phyloP scores from a whole-genome alignment of 2,329 filamentous ascomycete genomes.

The Fusarium setosum region DNA sequence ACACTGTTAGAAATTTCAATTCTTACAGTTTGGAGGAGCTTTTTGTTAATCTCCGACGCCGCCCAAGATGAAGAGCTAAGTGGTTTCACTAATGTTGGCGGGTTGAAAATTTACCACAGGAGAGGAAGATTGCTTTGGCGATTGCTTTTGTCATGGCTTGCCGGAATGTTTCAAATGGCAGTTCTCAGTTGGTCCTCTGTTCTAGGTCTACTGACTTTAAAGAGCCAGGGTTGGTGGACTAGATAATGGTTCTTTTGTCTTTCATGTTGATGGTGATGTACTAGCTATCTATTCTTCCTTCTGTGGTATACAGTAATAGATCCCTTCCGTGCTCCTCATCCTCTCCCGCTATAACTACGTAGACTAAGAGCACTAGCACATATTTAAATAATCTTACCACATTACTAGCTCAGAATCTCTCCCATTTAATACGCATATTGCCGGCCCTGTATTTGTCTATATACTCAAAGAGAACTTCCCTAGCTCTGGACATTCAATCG shows the following conservation, averaged over 20 bases:
- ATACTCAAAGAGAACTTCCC: too few species aligned
- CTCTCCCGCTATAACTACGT: too few species aligned
- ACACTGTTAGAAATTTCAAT: conserved; percentile 5
- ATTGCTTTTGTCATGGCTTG: conserved; percentile 3
- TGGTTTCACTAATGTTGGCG: not conserved
- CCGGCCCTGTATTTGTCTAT: too few species aligned
- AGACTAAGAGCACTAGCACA: too few species aligned
- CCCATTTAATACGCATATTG: too few species aligned
- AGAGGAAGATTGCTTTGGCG: conserved; percentile 2
- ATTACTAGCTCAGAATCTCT: too few species aligned
- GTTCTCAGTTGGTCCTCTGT: conserved; percentile 4
- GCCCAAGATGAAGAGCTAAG: not conserved
- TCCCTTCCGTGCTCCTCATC: too few species aligned
- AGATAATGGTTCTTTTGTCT: not conserved
- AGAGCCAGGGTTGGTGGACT: conserved; percentile 9
- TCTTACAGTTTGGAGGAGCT: conserved; percentile 3
- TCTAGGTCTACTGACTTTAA: conserved; percentile 4
- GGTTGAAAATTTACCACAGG: conserved; percentile 3
- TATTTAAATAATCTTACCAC: too few species aligned
- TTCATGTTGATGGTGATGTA: too few species aligned
- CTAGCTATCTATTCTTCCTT: too few species aligned
- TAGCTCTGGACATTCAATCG: too few species aligned
- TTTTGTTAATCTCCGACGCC: not conserved
- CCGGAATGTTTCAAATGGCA: conserved; percentile 5
- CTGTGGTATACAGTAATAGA: too few species aligned